These are phyloP conservation scores for Pythium sp. DNA, from an alignment of 352 stramenopile genomes.

Conservation along the genomic window DNA sequence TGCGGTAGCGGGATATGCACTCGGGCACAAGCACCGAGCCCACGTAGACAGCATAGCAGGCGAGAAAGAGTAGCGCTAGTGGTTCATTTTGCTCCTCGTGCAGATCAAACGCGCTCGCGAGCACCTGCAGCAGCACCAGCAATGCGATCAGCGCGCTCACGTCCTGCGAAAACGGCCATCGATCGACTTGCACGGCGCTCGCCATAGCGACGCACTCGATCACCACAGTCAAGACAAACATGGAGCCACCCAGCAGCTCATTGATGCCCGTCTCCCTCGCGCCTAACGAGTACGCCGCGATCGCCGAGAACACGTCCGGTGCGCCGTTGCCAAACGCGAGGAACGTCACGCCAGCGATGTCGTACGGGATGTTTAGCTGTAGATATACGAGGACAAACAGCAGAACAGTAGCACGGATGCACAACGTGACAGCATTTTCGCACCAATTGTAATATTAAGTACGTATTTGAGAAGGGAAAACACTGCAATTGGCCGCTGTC, in stretches of 20 bases:
- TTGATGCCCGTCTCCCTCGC: constrained; percentile 85
- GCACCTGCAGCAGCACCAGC: constrained; percentile 45
- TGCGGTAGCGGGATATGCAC: constrained; percentile 39
- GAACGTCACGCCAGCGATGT: constrained; percentile 96
- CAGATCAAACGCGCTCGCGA: constrained; percentile 22
- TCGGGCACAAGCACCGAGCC: constrained; percentile 53
- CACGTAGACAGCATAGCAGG: constrained; percentile 60
- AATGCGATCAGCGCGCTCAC: constrained; percentile 46
- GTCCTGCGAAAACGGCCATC: constrained; percentile 65
- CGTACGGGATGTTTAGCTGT: constrained; percentile 76
- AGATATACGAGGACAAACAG: background rate
- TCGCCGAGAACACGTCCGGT: constrained; percentile 94
- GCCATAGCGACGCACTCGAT: constrained; percentile 85
- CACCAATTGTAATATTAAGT: too few relatives aligned
- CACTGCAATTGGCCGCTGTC: too few relatives aligned
- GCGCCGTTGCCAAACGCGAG: constrained; percentile 97
- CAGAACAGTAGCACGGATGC: background rate
- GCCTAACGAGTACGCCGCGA: constrained; percentile 82
- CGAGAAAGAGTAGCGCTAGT: constrained; percentile 43
- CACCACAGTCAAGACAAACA: constrained; percentile 95
- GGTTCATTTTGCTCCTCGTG: constrained; percentile 14
- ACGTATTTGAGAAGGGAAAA: too few relatives aligned
- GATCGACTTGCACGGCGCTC: constrained; percentile 57
- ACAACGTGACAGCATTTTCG: background rate
- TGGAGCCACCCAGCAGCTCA: constrained; percentile 91